Base-by-base conservation (phyloP, 495 filamentous ascomycete genomes). In the Penicillium simplicissimum region DNA sequence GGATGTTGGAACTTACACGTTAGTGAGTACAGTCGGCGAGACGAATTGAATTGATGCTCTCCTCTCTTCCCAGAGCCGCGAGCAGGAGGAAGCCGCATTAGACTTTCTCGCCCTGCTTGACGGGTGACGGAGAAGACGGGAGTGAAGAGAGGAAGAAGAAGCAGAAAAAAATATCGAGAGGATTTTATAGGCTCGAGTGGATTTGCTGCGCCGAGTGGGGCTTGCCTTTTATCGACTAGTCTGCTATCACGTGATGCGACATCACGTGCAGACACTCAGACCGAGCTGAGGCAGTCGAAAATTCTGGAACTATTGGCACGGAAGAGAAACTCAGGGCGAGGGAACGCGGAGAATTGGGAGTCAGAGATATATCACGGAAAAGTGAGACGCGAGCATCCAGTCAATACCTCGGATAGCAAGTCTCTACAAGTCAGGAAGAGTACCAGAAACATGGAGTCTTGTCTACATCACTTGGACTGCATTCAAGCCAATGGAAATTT, bases 161-260 rank as follows among this genome's bases (percentile, higher is more conserved):
- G 48, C 64, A 69, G 62, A 72, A 73, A 74, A 58, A 66, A 68
- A 67, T 72, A 67, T 57, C 58, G 66, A 53, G 37, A 34, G 59
- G 48, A 51, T 71, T 79, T 76, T 77, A 79, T 79, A 77, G 66
- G 69, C 11, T 2, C 63, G 62, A 69, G 62, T 57, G 68, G 55
- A 70, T 71, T 73, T 74, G 73, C 74, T 71, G 58, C 55, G 72
- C 48, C 0, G 48, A 34, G 48, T 52, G 48, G 48, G 48, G 23
- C 48, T 31, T 3, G 15, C 28, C 48, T 34, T 11, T 34, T 34
- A n/a, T 1, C 4, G 48, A 0, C 21, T 52, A 52, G 48, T n/a
- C 0, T 34, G 11, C 6, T 3, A 15, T 48, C 45, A 48, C 19
- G 25, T 48, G 37, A 7, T n/a, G n/a, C 4, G 0, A n/a, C 1